Evolutionary conservation across 2,329 filamentous ascomycete species (phyloP), one percentile per base, ranked within the genome.

Genomic region (Aureobasidium subglaciale): DNA sequence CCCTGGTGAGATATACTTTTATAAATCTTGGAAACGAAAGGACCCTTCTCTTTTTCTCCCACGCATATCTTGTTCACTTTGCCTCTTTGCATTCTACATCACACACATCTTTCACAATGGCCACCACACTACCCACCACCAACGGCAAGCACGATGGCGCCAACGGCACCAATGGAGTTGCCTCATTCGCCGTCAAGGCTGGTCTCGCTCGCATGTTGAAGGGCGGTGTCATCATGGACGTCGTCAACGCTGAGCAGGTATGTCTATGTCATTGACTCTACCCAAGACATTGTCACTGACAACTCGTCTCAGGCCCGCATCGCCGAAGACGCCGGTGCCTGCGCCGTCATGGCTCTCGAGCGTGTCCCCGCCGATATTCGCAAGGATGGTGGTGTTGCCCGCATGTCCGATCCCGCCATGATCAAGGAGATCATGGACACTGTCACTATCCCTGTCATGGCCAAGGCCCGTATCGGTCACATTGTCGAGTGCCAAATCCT

Each of bases 221-320:
- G 80, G 93, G 93, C 70, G 93, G 93, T 67, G 93, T 99, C 62
- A 99, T 99, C 75, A 99, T 99, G 93, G 93, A 99, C 74, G 93
- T 97, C 57, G 90, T 95, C 61, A 89, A 92, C 71, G 88, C 90
- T 24, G 87, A 89, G 68, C 91, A 88, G 77, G 84, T 84, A 70
- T 56, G 65, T 41, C 5, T 34, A 7, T 27, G 5, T 7, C 4
- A 10, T n/a, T 2, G n/a, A n/a, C n/a, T n/a, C n/a, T n/a, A n/a
- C 4, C 50, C n/a, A 25, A 15, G 15, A n/a, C 9, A 34, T 15
- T 6, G 29, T 35, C 35, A 32, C 38, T 56, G 30, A 55, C 29
- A 46, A 32, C n/a, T 2, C 4, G n/a, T 35, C 41, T 54, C 49
- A 95, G 78, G 91, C 93, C 60, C 89, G 89, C 75, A 96, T 99